These are phyloP conservation scores for Blumeria graminis DNA, from an alignment of 2,329 filamentous ascomycete genomes.

Conservation along the genomic window DNA sequence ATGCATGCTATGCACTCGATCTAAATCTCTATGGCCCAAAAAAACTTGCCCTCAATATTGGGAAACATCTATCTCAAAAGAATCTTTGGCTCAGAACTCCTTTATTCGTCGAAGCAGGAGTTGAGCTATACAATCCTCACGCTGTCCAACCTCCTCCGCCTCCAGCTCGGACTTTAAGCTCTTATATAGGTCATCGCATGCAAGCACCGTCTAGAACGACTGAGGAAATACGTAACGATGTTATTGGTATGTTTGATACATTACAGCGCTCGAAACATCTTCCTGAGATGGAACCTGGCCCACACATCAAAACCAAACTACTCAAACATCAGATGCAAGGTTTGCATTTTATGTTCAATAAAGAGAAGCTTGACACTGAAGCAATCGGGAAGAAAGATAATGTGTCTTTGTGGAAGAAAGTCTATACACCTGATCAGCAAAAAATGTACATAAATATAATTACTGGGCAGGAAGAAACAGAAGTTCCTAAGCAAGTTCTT, in stretches of 20 bases:
- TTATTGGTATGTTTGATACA: slow-evolving; percentile 70
- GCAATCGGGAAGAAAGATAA: slow-evolving; percentile 28
- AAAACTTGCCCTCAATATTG: slow-evolving; percentile 39
- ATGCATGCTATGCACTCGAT: slow-evolving; percentile 36
- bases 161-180: slow-evolving; percentile 13
- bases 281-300: slow-evolving; percentile 43
- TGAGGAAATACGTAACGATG: slow-evolving; percentile 69
- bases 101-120: slow-evolving; percentile 38
- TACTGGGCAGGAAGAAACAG: slow-evolving; percentile 39
- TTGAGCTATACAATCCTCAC: slow-evolving; percentile 59
- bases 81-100: slow-evolving; percentile 44
- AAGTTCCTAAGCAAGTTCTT: slow-evolving; percentile 38
- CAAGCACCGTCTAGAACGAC: slow-evolving; percentile 31
- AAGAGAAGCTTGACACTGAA: slow-evolving; percentile 39
- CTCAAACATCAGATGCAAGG: slow-evolving; percentile 79
- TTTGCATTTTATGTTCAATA: slow-evolving; percentile 60
- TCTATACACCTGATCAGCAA: slow-evolving; percentile 28
- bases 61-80: slow-evolving; percentile 38
- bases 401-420: slow-evolving; percentile 55
- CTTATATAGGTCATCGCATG: slow-evolving; percentile 15
- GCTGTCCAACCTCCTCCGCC: slow-evolving; percentile 10
- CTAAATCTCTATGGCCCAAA: slow-evolving; percentile 61
- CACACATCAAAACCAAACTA: slow-evolving; percentile 38
- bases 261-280: slow-evolving; percentile 54
- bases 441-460: slow-evolving; percentile 62